Evolutionary conservation across 805 yeast genomes (phyloP).

Genomic region (Metschnikowia noctiluminum): DNA sequence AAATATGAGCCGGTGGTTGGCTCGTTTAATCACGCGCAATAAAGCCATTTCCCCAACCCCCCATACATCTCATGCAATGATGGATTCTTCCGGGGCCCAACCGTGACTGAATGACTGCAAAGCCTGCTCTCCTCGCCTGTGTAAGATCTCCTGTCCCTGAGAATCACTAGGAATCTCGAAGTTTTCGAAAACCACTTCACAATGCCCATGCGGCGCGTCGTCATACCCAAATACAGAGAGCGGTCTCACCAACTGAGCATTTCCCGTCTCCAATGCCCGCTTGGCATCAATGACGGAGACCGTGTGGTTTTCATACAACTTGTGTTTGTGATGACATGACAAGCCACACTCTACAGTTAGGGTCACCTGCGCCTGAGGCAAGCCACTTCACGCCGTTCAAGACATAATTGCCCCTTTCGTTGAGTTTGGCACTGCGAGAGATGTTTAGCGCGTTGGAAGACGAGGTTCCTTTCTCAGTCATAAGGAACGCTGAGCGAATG

Average conservation of each 20-base stretch:
- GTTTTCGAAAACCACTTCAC: slow-evolving; percentile 51
- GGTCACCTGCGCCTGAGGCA: slow-evolving; percentile 70
- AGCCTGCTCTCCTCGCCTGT: slow-evolving; percentile 52
- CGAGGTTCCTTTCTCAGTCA: slow-evolving; percentile 61
- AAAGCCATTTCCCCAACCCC: slow-evolving; percentile 61
- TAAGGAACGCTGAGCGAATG: slow-evolving; percentile 57
- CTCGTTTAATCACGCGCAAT: slow-evolving; percentile 46
- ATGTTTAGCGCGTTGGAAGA: slow-evolving; percentile 64
- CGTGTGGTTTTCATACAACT: slow-evolving; percentile 50
- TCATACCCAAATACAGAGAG: slow-evolving; percentile 56
- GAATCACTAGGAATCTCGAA: slow-evolving; percentile 45
- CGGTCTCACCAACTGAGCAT: slow-evolving; percentile 48
- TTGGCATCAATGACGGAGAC: slow-evolving; percentile 53
- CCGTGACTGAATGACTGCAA: slow-evolving; percentile 60
- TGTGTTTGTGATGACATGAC: slow-evolving; percentile 37
- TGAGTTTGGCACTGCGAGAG: slow-evolving; percentile 39
- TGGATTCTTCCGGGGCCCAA: slow-evolving; percentile 70
- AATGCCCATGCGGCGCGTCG: slow-evolving; percentile 73
- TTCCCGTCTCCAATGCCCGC: slow-evolving; percentile 47
- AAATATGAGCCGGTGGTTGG: slow-evolving; percentile 49
- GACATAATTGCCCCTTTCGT: slow-evolving; percentile 43
- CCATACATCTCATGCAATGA: slow-evolving; percentile 65
- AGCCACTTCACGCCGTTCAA: slow-evolving; percentile 66
- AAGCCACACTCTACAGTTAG: slow-evolving; percentile 52
- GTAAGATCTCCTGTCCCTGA: slow-evolving; percentile 40